Evolutionary conservation across 305 asterid genomes (phyloP).

Genomic region (Fraxinus angustifolia): DNA sequence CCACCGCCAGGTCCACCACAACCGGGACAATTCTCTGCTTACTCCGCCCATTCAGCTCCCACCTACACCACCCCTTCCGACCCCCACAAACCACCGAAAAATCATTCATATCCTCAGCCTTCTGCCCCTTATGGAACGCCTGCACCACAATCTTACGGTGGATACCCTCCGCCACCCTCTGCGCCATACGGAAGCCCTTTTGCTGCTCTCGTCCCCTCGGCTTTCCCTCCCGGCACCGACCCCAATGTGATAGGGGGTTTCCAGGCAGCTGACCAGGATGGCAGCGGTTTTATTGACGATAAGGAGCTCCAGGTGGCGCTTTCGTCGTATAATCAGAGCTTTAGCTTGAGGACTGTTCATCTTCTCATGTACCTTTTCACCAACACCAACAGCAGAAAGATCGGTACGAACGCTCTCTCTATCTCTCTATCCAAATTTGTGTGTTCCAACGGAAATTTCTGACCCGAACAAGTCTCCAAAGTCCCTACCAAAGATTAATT

Average conservation of each 20-base stretch:
- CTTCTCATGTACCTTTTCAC: slow-evolving; percentile 84
- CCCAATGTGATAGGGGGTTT: slow-evolving; percentile 70
- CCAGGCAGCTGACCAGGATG: slow-evolving; percentile 84
- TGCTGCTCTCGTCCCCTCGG: slow-evolving; percentile 62
- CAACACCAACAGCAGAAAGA: slow-evolving; percentile 64
- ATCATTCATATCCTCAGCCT: slow-evolving; percentile 23
- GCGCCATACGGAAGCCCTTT: slow-evolving; percentile 73
- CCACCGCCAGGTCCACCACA: slow-evolving; percentile 38
- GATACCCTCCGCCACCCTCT: slow-evolving; percentile 42
- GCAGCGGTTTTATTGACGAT: slow-evolving; percentile 89
- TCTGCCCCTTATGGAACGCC: slow-evolving; percentile 37
- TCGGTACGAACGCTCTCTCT: slow-evolving; percentile 41
- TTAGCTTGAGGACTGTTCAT: slow-evolving; percentile 83
- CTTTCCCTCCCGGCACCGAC: slow-evolving; percentile 91
- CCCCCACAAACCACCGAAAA: background rate
- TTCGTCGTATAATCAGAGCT: slow-evolving; percentile 69
- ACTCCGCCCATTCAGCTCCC: slow-evolving; percentile 14
- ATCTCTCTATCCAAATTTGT: background rate
- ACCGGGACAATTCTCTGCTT: slow-evolving; percentile 22
- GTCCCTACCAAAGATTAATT: background rate
- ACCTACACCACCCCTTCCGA: slow-evolving; percentile 23
- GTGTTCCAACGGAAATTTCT: background rate
- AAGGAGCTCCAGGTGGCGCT: slow-evolving; percentile 86
- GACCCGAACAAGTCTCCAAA: background rate
- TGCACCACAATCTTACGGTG: slow-evolving; percentile 43